These are phyloP conservation scores for Bipolaris victoriae DNA, from an alignment of 2,329 filamentous ascomycete genomes.

Conservation along the genomic window DNA sequence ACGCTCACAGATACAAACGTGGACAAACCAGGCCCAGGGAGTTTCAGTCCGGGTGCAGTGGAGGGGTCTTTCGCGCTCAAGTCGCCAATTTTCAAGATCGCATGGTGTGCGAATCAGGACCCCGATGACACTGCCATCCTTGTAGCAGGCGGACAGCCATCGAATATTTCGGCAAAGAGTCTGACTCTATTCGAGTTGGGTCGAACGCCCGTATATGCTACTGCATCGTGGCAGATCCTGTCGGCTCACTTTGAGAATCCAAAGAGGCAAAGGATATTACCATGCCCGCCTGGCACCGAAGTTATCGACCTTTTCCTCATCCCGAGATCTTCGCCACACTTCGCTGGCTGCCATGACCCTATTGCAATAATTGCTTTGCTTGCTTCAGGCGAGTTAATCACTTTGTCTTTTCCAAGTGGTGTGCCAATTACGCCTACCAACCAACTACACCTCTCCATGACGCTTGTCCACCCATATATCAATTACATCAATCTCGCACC, in stretches of 20 bases:
- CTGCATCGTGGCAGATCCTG: slow-evolving; percentile 85
- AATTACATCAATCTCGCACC: slow-evolving; percentile 73
- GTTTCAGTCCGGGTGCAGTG: slow-evolving; percentile 50
- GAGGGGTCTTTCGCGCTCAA: slow-evolving; percentile 65
- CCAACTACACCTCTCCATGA: slow-evolving; percentile 84
- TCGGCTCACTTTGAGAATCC: slow-evolving; percentile 77
- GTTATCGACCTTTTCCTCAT: slow-evolving; percentile 82
- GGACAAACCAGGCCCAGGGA: slow-evolving; percentile 65
- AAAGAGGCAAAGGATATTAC: slow-evolving; percentile 72
- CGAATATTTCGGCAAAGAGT: slow-evolving; percentile 72
- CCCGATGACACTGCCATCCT: slow-evolving; percentile 91
- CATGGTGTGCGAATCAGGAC: slow-evolving; percentile 94
- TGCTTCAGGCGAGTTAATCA: slow-evolving; percentile 85
- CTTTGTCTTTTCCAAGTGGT: slow-evolving; percentile 89
- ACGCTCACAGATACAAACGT: slow-evolving; percentile 77
- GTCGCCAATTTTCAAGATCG: slow-evolving; percentile 77
- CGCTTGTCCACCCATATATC: slow-evolving; percentile 89
- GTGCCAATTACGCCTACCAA: slow-evolving; percentile 91
- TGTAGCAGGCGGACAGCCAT: slow-evolving; percentile 78
- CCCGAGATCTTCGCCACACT: slow-evolving; percentile 82
- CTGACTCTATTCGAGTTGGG: slow-evolving; percentile 91
- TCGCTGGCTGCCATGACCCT: slow-evolving; percentile 85
- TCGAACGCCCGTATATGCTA: slow-evolving; percentile 85
- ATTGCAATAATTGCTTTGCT: slow-evolving; percentile 81
- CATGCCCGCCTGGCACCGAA: slow-evolving; percentile 77